Evolutionary conservation across 2,329 filamentous ascomycete genomes (phyloP).

Genomic region (Grosmannia penicillata): DNA sequence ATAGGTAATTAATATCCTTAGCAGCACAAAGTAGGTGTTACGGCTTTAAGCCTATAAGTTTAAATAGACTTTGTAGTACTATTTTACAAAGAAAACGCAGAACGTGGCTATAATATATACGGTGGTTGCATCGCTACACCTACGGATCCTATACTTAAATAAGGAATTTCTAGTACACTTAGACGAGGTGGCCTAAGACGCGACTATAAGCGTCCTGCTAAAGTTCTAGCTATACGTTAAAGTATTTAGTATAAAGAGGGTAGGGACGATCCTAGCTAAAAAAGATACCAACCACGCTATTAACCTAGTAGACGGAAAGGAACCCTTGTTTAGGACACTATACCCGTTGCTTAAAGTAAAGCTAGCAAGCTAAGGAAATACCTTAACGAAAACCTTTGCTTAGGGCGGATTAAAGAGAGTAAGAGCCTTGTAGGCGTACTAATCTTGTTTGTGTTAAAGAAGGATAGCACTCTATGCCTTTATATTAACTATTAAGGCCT

Average conservation of each 20-base stretch:
- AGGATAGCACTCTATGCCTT: neutral
- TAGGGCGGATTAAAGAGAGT: neutral
- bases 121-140: too few relatives aligned
- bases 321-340: neutral
- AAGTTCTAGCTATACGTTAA: neutral
- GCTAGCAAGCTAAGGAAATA: neutral
- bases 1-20: too few relatives aligned
- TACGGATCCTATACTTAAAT: too few relatives aligned
- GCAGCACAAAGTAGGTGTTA: too few relatives aligned
- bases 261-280: neutral
- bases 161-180: too few relatives aligned
- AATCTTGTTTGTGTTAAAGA: slow-evolving; percentile 5
- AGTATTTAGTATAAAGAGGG: neutral
- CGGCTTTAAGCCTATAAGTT: too few relatives aligned
- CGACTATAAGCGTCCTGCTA: neutral
- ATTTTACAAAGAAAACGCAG: too few relatives aligned
- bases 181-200: too few relatives aligned
- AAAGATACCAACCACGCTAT: neutral
- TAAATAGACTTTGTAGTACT: too few relatives aligned
- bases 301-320: neutral
- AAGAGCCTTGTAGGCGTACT: neutral
- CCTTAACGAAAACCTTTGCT: neutral
- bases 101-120: too few relatives aligned
- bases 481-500: neutral
- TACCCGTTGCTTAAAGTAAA: neutral